A percentile compares a stretch with the other conserved stretches of the same genome.
These are phyloP conservation scores for Fusarium equiseti DNA, from an alignment of 2,329 filamentous ascomycete species.

Conservation along the genomic window DNA sequence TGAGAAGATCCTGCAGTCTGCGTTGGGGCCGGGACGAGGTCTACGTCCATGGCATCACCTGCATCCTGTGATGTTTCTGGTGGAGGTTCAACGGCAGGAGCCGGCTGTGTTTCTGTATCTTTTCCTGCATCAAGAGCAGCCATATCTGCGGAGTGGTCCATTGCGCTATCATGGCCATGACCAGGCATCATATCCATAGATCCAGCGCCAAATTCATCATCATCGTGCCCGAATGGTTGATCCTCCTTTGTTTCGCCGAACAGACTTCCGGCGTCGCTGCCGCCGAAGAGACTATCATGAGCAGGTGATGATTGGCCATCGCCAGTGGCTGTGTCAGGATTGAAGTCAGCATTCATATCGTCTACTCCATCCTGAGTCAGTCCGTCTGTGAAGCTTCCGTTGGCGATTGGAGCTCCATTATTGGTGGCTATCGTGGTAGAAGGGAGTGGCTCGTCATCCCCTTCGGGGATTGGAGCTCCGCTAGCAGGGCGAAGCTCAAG, in stretches of 20 bases:
- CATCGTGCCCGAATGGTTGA: constrained; percentile 80
- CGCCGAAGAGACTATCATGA: constrained; percentile 84
- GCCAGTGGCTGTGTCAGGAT: constrained; percentile 19
- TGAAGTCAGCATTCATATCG: constrained; percentile 43
- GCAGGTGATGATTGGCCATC: constrained; percentile 75
- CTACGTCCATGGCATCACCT: constrained; percentile 51
- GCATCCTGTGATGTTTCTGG: constrained; percentile 19
- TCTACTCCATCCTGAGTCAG: constrained; percentile 34
- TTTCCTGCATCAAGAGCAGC: constrained; percentile 50
- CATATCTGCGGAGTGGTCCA: constrained; percentile 60
- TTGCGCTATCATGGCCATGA: constrained; percentile 55
- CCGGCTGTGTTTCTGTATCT: constrained; percentile 44
- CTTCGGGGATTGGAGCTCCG: constrained; percentile 79
- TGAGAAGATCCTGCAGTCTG: constrained; percentile 28
- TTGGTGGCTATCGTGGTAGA: constrained; percentile 83
- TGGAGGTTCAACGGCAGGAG: constrained; percentile 40
- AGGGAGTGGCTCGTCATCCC: constrained; percentile 68
- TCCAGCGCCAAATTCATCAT: constrained; percentile 80
- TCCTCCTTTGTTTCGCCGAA: constrained; percentile 80
- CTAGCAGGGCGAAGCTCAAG: constrained; percentile 87
- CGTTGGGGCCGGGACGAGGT: constrained; percentile 34
- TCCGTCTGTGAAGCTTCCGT: constrained; percentile 57
- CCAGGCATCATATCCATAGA: constrained; percentile 71
- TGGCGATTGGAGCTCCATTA: constrained; percentile 71
- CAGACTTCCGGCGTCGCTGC: constrained; percentile 82